These are phyloP conservation scores for Gloeopeniophorella convolvens DNA, from an alignment of 768 basidiomycete genomes.

Conservation along the genomic window DNA sequence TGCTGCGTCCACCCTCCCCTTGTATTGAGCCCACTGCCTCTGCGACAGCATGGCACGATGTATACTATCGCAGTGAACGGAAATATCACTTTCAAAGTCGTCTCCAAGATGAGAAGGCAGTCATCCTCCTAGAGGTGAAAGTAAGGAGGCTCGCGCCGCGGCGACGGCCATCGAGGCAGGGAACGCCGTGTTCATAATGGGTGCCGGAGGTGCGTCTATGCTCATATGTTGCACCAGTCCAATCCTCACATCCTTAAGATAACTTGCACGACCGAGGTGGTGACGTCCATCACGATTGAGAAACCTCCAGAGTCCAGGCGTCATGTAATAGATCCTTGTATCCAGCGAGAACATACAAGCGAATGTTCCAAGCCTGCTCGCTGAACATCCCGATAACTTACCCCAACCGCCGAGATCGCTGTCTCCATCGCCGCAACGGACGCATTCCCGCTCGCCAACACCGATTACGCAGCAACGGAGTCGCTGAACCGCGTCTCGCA, in stretches of 20 bases:
- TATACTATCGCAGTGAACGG: constrained; percentile 11
- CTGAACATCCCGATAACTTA: constrained; percentile 31
- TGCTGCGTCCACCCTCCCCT: too few relatives aligned
- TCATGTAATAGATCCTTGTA: constrained; percentile 72
- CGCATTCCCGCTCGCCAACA: constrained; percentile 78
- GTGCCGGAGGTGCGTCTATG: constrained; percentile 66
- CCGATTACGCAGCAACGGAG: constrained; percentile 66
- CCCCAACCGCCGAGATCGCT: constrained; percentile 74
- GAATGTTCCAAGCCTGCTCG: constrained; percentile 53
- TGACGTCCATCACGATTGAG: constrained; percentile 52
- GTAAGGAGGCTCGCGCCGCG: constrained; percentile 66
- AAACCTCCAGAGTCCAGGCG: constrained; percentile 41
- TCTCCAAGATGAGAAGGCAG: constrained; percentile 78
- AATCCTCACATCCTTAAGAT: constrained; percentile 43
- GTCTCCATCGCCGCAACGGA: constrained; percentile 89
- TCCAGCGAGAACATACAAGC: constrained; percentile 77
- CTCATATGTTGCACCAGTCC: neutral
- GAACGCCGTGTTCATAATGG: constrained; percentile 91
- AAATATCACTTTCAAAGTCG: constrained; percentile 48
- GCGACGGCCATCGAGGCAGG: constrained; percentile 71
- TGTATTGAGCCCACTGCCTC: too few relatives aligned
- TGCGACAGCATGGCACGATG: too few relatives aligned
- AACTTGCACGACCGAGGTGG: constrained; percentile 77
- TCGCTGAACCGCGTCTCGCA: constrained; percentile 57
- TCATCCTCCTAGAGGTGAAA: constrained; percentile 68